Percentiles rank a stretch among this genome's conserved stretches.
Conservation (phyloP, 1,284 basidiomycete species). For the Ceratobasidium theobromae region DNA sequence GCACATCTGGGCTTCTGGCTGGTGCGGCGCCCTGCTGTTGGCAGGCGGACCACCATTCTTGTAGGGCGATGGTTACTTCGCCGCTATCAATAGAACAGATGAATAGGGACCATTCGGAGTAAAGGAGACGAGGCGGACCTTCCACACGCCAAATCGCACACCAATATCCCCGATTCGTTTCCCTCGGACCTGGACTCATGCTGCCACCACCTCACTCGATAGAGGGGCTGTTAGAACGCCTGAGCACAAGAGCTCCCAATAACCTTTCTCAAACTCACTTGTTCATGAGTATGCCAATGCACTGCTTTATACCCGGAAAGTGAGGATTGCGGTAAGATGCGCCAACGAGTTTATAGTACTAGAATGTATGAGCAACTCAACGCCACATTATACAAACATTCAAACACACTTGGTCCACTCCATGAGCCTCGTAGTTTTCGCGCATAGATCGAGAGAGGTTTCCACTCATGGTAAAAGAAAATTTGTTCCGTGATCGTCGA, state of each 20-base stretch:
- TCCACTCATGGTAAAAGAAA: conserved; percentile 37
- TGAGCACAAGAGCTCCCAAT: conserved; percentile 2
- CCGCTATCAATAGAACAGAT: conserved; percentile 40
- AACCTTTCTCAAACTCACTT: conserved; percentile 42
- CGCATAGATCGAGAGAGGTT: conserved; percentile 67
- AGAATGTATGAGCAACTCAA: not conserved
- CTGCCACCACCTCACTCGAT: conserved; percentile 48
- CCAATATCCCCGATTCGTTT: conserved; percentile 39
- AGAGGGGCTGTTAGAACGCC: conserved; percentile 40
- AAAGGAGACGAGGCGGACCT: conserved; percentile 40
- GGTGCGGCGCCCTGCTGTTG: not conserved
- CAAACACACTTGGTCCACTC: conserved; percentile 57
- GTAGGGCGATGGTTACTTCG: conserved; percentile 44
- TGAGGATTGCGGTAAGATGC: conserved; percentile 71
- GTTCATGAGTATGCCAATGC: conserved; percentile 56
- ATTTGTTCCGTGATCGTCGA: conserved; percentile 21
- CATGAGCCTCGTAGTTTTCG: conserved; percentile 64
- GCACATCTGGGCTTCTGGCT: not conserved
- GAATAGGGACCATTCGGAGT: not conserved
- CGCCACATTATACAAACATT: not conserved
- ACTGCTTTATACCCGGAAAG: conserved; percentile 64
- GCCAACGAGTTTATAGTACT: conserved; percentile 58
- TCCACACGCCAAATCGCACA: conserved; percentile 57
- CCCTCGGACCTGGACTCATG: conserved; percentile 41
- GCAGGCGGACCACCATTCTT: conserved; percentile 42